A percentile compares a stretch with the other conserved stretches of the same genome.
Conservation (phyloP, 352 stramenopile genomes). For the Globisporangium irregulare region DNA sequence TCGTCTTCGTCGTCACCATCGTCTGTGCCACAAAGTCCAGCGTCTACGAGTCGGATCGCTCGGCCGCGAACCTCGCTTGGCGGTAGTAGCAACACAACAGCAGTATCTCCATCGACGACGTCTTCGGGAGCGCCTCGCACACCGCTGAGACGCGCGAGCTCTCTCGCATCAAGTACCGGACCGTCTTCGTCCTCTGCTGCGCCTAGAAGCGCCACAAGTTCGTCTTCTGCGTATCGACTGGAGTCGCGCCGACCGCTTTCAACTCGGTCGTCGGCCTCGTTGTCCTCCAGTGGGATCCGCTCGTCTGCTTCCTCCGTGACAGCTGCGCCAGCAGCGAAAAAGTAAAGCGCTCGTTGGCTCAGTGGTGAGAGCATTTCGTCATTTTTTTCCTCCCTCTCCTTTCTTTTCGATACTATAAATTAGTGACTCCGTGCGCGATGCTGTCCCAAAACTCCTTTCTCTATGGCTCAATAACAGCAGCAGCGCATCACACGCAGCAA, state of each 20-base stretch:
- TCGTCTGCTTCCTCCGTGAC: neutral
- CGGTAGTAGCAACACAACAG: neutral
- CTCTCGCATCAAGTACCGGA: constrained; percentile 21
- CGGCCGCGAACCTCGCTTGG: constrained; percentile 24
- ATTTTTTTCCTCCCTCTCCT: neutral
- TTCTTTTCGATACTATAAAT: constrained; percentile 1
- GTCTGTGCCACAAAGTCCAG: constrained; percentile 18
- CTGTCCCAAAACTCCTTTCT: constrained; percentile 1
- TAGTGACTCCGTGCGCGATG: neutral
- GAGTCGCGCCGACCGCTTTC: constrained; percentile 12
- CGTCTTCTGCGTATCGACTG: constrained; percentile 4
- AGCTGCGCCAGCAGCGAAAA: neutral
- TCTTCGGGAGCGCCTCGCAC: constrained; percentile 22
- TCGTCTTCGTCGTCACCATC: neutral
- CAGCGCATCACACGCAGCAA: neutral
- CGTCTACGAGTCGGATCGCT: constrained; percentile 24
- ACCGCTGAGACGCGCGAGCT: constrained; percentile 25
- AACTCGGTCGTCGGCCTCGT: constrained; percentile 5
- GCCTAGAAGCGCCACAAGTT: constrained; percentile 19
- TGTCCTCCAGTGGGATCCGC: constrained; percentile 3
- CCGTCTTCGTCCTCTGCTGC: constrained; percentile 11
- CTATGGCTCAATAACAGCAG: neutral
- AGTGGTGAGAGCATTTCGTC: neutral
- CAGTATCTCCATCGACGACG: constrained; percentile 17
- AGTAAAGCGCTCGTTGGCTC: neutral